Evolutionary conservation across 257 asterid species (phyloP).

Genomic region (Linderniella brevidens): DNA sequence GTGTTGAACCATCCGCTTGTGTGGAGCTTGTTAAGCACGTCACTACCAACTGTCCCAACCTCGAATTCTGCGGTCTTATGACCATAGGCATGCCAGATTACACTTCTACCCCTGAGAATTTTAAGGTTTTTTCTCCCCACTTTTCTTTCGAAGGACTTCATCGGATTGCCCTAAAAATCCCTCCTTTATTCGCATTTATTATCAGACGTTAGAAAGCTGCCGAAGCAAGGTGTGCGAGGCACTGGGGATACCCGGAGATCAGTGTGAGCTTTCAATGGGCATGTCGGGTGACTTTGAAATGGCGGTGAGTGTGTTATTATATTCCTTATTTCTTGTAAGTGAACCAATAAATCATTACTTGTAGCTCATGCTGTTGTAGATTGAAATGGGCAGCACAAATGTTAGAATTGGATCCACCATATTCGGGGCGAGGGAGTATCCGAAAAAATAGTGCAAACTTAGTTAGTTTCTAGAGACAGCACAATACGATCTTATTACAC

Average conservation of each 20-base stretch:
- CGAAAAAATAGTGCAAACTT: slow-evolving; percentile 15
- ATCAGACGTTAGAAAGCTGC: slow-evolving; percentile 65
- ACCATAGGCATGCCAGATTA: slow-evolving; percentile 95
- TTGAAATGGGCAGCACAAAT: slow-evolving; percentile 93
- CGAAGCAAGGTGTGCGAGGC: slow-evolving; percentile 66
- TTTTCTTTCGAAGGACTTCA: no score
- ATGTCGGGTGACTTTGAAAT: slow-evolving; percentile 96
- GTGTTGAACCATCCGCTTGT: slow-evolving; percentile 65
- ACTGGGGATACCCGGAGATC: slow-evolving; percentile 58
- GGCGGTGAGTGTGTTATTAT: slow-evolving; percentile 53
- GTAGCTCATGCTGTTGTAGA: slow-evolving; percentile 27
- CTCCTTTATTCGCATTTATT: slow-evolving; percentile 8
- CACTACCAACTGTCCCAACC: slow-evolving; percentile 54
- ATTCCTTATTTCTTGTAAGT: slow-evolving; percentile 2
- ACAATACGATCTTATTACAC: no score
- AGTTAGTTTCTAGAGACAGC: neutral
- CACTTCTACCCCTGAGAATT: slow-evolving; percentile 94
- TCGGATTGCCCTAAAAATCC: no score
- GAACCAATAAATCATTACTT: neutral
- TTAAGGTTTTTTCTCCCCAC: slow-evolving; percentile 36
- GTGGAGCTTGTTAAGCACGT: slow-evolving; percentile 63
- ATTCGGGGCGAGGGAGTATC: slow-evolving; percentile 86
- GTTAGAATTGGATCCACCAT: slow-evolving; percentile 95
- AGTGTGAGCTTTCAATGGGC: slow-evolving; percentile 90
- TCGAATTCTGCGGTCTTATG: slow-evolving; percentile 83